These are phyloP conservation scores for Cucurbita maxima DNA, from an alignment of 306 rosid genomes.

Conservation along the genomic window DNA sequence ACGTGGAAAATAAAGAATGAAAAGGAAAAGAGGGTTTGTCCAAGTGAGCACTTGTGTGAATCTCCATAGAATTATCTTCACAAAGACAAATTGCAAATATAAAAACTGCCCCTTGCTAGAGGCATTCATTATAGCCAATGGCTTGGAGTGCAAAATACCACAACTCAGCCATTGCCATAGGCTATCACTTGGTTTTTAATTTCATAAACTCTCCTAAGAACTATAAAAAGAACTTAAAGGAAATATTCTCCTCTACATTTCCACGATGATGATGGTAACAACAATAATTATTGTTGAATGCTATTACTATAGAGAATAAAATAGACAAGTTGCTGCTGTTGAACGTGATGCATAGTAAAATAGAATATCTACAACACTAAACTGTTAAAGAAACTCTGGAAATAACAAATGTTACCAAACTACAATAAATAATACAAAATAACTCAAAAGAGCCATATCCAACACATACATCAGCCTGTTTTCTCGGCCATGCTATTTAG, in stretches of 20 bases:
- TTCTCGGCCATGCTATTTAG: background rate
- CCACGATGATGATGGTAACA: background rate
- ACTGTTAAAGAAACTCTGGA: background rate
- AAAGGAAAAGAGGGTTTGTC: background rate
- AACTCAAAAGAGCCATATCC: background rate
- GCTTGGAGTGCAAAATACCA: background rate
- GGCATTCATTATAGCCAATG: background rate
- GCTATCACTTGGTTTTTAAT: background rate
- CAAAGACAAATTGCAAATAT: background rate
- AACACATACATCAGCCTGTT: background rate
- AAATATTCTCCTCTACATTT: background rate
- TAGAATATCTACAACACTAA: background rate
- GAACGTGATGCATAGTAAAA: background rate
- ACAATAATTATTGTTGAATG: background rate
- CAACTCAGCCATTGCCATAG: background rate
- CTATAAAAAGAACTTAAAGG: background rate
- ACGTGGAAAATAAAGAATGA: background rate
- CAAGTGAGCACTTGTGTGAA: background rate
- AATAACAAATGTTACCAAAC: background rate
- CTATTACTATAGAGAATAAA: background rate
- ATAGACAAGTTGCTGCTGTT: background rate
- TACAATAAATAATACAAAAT: background rate
- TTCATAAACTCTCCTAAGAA: background rate
- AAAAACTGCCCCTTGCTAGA: background rate
- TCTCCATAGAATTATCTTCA: background rate